Conservation (phyloP, 2,329 filamentous ascomycete species). For the Tetracladium maxilliforme region DNA sequence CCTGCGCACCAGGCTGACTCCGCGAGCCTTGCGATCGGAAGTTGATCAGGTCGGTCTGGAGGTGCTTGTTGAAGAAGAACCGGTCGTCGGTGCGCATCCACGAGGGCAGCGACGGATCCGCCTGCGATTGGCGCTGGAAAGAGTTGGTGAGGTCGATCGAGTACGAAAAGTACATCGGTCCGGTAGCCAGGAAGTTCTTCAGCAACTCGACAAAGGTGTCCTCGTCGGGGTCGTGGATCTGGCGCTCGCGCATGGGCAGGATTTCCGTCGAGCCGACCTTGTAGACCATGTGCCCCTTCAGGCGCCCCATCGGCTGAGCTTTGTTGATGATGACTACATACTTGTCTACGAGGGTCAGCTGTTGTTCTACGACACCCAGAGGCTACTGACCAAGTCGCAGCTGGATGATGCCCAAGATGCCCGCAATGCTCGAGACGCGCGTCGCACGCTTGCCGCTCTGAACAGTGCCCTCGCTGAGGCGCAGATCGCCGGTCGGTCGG, state of each 20-base stretch:
- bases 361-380: background rate
- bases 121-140: constrained; percentile 82
- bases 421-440: constrained; percentile 83
- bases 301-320: constrained; percentile 73
- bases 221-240: constrained; percentile 85
- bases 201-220: constrained; percentile 78
- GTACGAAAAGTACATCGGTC: constrained; percentile 97
- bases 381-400: constrained; percentile 63
- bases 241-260: constrained; percentile 81
- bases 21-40: constrained; percentile 55
- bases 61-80: constrained; percentile 97
- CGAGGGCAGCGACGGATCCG: constrained; percentile 55
- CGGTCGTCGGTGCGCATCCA: constrained; percentile 92
- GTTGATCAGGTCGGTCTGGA: constrained; percentile 82
- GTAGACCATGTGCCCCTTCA: constrained; percentile 95
- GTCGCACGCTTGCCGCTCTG: constrained; percentile 63
- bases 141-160: constrained; percentile 92
- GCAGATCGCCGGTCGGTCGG: constrained; percentile 79
- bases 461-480: constrained; percentile 67
- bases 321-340: constrained; percentile 97
- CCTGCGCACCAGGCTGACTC: constrained; percentile 53
- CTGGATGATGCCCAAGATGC: constrained; percentile 88
- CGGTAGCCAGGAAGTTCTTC: constrained; percentile 65
- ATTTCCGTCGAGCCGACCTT: constrained; percentile 85
- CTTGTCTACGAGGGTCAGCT: constrained; percentile 44